phyloP scores from a whole-genome alignment of 78 protist species.

The Capsaspora owczarzaki region DNA sequence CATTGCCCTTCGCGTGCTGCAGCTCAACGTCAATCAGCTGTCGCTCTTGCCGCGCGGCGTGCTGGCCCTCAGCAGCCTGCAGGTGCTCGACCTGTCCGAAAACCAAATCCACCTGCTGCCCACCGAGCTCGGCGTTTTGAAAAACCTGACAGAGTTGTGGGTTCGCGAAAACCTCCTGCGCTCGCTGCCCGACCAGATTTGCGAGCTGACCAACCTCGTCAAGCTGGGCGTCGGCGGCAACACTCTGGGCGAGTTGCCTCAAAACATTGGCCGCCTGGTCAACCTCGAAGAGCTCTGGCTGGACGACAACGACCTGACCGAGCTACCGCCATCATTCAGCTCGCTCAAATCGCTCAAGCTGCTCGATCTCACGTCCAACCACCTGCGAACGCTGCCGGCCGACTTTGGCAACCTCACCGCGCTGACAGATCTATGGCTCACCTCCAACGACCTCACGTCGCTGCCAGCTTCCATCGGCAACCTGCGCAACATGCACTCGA shows the following conservation, averaged over 20 bases:
- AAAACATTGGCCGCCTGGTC: neutral
- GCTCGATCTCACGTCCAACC: neutral
- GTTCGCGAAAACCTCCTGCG: neutral
- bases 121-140: neutral
- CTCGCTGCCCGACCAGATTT: neutral
- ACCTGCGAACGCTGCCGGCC: neutral
- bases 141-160: neutral
- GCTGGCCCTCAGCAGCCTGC: neutral
- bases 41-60: neutral
- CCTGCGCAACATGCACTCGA: neutral
- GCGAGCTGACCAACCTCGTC: neutral
- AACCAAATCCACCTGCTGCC: neutral
- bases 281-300: neutral
- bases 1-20: neutral
- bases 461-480: neutral
- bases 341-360: neutral
- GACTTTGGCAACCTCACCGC: neutral
- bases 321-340: neutral
- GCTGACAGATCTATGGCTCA: conserved; percentile 1
- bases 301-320: neutral
- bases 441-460: neutral
- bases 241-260: neutral
- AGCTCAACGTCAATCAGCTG: neutral
- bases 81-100: neutral
- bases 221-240: neutral